Base-by-base conservation (phyloP, 768 basidiomycete species). In the Suillus lakei region DNA sequence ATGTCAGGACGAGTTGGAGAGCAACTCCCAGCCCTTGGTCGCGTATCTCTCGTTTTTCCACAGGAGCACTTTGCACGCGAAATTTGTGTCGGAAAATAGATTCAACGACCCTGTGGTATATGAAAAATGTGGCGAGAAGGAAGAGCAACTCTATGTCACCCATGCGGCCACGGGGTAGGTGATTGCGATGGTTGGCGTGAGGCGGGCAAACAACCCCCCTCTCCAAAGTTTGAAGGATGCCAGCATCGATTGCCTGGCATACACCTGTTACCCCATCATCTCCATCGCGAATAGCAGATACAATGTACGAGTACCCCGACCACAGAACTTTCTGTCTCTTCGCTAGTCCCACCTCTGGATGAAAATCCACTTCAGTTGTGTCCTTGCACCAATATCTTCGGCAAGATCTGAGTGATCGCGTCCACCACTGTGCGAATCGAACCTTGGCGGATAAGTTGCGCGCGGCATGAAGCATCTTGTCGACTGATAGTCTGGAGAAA, bases 201-300 rank as follows among this genome's bases (percentile, higher is more conserved):
- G 53, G 10, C 10, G 30, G 53, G 53, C 53, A 54, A 30, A 12
- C 10, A 30, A 30, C 18, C 1, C 10, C 53, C 18, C n/a, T 32
- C 53, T 1, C 10, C 53, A 32, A 21, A 3, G 21, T 54, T 21
- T 54, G 30, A 54, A 54, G 2, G 18, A 54, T 18, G 18, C 53
- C 53, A 32, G 53, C 53, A 21, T 54, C 30, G 21, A 54, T 54
- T 32, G 53, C 53, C 53, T 54, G 53, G 18, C 53, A 54, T 12
- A 32, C 53, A 32, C 10, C 10, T 54, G 53, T 12, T 21, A 54
- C 10, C 2, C 53, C 53, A 5, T 54, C 30, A 3, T 54, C 53
- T 54, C 18, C 30, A 32, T 54, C 53, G 30, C 30, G 53, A 21
- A 54, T 54, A 10, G 30, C 53, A 32, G 53, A 54, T 54, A 18